Conservation (phyloP, 2,329 filamentous ascomycete genomes). For the Grosmannia huntii region DNA sequence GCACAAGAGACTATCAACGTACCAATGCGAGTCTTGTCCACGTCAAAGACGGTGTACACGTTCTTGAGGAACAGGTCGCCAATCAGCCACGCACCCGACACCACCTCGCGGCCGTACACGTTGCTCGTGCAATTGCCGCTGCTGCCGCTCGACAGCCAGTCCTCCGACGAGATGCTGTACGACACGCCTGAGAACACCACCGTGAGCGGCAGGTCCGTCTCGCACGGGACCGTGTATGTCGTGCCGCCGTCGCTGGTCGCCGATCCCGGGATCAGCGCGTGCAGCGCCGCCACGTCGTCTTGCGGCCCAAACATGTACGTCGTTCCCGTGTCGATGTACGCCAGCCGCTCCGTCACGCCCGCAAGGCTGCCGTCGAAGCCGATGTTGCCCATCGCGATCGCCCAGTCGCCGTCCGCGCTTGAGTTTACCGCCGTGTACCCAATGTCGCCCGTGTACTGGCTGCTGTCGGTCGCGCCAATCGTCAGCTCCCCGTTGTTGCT, state of each 20-base stretch:
- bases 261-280: slow-evolving; percentile 53
- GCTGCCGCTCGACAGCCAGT: slow-evolving; percentile 47
- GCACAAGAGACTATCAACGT: slow-evolving; percentile 14
- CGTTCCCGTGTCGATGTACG: slow-evolving; percentile 76
- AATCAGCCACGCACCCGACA: slow-evolving; percentile 59
- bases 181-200: slow-evolving; percentile 55
- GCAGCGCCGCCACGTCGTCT: slow-evolving; percentile 52
- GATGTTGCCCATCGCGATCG: slow-evolving; percentile 55
- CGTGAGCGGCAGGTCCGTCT: slow-evolving; percentile 45
- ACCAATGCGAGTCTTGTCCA: slow-evolving; percentile 54
- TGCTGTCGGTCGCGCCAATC: slow-evolving; percentile 57
- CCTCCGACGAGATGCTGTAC: slow-evolving; percentile 54
- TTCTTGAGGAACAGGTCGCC: slow-evolving; percentile 84
- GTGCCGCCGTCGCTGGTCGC: slow-evolving; percentile 37
- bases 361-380: slow-evolving; percentile 46
- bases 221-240: slow-evolving; percentile 62
- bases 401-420: slow-evolving; percentile 51
- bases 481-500: slow-evolving; percentile 62
- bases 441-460: slow-evolving; percentile 55
- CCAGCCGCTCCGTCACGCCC: slow-evolving; percentile 41
- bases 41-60: slow-evolving; percentile 77
- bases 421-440: slow-evolving; percentile 46
- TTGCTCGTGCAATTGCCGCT: slow-evolving; percentile 50
- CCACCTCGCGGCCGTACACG: slow-evolving; percentile 59
- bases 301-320: slow-evolving; percentile 64